Percentiles rank a stretch among this genome's conserved stretches.
phyloP scores from a whole-genome alignment of 306 rosid genomes.

The Potentilla sterilis region DNA sequence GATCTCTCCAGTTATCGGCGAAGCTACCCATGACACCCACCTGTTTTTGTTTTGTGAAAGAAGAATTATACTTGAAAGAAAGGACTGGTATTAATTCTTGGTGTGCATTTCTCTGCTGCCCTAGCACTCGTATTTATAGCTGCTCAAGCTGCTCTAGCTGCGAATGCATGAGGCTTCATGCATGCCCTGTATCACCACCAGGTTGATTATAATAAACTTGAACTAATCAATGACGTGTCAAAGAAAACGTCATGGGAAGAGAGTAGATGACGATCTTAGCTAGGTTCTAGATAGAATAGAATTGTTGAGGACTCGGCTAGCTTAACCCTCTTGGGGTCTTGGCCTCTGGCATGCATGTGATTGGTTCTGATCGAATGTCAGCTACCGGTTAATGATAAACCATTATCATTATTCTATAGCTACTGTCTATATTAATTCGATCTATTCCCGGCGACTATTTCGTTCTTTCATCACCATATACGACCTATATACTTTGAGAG shows the following conservation, averaged over 20 bases:
- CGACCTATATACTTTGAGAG: no score
- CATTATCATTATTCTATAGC: no score
- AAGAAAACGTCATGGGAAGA: neutral
- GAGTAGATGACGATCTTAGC: neutral
- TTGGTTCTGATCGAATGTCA: neutral
- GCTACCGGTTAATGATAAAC: no score
- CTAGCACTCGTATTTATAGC: neutral
- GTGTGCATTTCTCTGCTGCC: neutral
- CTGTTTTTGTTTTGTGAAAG: neutral
- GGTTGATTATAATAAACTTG: neutral
- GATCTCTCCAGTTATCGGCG: slow-evolving; percentile 26
- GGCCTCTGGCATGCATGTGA: neutral
- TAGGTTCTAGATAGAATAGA: neutral
- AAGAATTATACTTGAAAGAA: neutral
- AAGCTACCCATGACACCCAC: neutral
- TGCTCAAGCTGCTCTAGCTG: neutral
- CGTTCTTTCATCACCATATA: no score
- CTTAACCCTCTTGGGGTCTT: neutral
- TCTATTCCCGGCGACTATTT: no score
- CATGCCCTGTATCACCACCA: neutral
- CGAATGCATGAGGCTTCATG: neutral
- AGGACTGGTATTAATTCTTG: neutral
- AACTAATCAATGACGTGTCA: neutral
- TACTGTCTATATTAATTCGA: no score
- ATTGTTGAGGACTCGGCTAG: no score